These are phyloP conservation scores for Collybia nuda DNA, from an alignment of 768 basidiomycete species.

Conservation along the genomic window DNA sequence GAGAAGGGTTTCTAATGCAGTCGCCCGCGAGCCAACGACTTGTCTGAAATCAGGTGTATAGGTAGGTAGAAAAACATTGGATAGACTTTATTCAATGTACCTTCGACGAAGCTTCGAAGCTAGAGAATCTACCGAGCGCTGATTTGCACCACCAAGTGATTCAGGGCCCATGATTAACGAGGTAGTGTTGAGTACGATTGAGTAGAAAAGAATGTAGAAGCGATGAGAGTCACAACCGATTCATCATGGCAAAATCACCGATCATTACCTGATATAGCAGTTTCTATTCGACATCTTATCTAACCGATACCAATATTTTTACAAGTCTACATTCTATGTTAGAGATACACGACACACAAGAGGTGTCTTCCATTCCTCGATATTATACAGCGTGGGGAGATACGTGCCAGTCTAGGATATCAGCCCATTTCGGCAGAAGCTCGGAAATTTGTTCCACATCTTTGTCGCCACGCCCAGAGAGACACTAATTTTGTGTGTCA, in stretches of 20 bases:
- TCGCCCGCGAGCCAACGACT: slow-evolving; percentile 85
- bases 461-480: slow-evolving; percentile 96
- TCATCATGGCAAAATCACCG: not conserved
- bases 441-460: slow-evolving; percentile 97
- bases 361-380: not conserved
- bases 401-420: slow-evolving; percentile 91
- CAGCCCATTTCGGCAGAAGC: slow-evolving; percentile 93
- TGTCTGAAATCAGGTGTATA: slow-evolving; percentile 52
- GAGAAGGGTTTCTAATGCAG: slow-evolving; percentile 86
- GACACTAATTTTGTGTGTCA: slow-evolving; percentile 50
- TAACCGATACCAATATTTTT: not conserved
- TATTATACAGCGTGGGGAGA: slow-evolving; percentile 32
- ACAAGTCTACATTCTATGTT: not conserved
- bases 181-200: not conserved
- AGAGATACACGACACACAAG: not conserved
- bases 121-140: slow-evolving; percentile 65
- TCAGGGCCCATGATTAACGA: slow-evolving; percentile 40
- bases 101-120: slow-evolving; percentile 71
- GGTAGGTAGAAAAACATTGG: no score
- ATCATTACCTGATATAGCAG: no score
- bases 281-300: not conserved
- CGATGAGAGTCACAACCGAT: not conserved
- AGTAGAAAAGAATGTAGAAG: not conserved
- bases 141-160: slow-evolving; percentile 33
- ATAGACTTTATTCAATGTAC: slow-evolving; percentile 28